phyloP scores from a whole-genome alignment of 2,329 filamentous ascomycete species.

The Anisogramma anomala region DNA sequence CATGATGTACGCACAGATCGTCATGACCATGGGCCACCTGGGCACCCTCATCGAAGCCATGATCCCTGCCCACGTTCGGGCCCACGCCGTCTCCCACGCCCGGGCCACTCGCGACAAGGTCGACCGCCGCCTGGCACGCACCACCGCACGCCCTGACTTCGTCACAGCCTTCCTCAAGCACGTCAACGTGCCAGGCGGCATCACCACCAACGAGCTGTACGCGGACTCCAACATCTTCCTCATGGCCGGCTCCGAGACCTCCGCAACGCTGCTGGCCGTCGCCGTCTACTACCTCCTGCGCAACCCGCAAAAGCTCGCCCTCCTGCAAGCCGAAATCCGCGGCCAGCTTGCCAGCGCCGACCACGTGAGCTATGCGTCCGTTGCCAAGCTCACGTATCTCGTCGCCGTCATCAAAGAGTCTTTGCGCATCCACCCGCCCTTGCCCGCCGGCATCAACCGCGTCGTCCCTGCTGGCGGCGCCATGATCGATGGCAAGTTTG shows the following conservation, averaged over 20 bases:
- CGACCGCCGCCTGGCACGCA: slow-evolving; percentile 13
- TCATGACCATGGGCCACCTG: slow-evolving; percentile 11
- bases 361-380: slow-evolving; percentile 8
- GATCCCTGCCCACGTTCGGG: slow-evolving; percentile 8
- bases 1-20: slow-evolving; percentile 16
- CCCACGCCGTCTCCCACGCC: slow-evolving; percentile 10
- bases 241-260: slow-evolving; percentile 15
- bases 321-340: slow-evolving; percentile 11
- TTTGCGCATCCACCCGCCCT: slow-evolving; percentile 16
- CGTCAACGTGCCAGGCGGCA: slow-evolving; percentile 5
- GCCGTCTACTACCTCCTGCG: slow-evolving; percentile 12
- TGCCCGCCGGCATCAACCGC: slow-evolving; percentile 9
- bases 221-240: slow-evolving; percentile 14
- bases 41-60: slow-evolving; percentile 11
- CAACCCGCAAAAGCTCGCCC: slow-evolving; percentile 8
- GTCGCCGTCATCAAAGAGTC: slow-evolving; percentile 13
- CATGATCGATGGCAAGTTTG: slow-evolving; percentile 14
- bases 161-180: slow-evolving; percentile 7
- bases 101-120: slow-evolving; percentile 13
- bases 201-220: slow-evolving; percentile 13
- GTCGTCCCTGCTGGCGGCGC: slow-evolving; percentile 16
- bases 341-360: neutral
- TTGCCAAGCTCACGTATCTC: slow-evolving; percentile 12
- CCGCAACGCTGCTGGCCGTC: slow-evolving; percentile 15
- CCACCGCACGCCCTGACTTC: slow-evolving; percentile 9